Conservation (phyloP, 23 red algal genomes). For the Gracilaria gracilis region DNA sequence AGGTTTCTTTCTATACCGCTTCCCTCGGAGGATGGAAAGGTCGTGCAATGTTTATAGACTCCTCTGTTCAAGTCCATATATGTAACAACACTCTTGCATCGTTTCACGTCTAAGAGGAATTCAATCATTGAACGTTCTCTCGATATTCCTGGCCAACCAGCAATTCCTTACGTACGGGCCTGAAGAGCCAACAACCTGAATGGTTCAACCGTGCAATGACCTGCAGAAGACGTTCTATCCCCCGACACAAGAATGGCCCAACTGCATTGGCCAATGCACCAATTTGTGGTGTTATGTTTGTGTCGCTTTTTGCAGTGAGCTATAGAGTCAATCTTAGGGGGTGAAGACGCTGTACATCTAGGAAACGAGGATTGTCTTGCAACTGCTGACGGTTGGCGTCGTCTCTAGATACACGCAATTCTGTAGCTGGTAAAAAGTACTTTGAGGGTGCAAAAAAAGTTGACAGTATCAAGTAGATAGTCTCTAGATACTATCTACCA, state of each 20-base stretch:
- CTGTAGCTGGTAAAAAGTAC: not conserved
- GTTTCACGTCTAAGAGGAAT: not conserved
- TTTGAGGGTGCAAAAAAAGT: too few relatives aligned
- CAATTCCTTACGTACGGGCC: too few relatives aligned
- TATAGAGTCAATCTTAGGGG: too few relatives aligned
- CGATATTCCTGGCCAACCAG: not conserved
- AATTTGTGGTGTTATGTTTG: too few relatives aligned
- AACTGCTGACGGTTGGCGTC: not conserved
- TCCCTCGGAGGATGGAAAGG: too few relatives aligned
- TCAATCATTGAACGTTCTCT: not conserved
- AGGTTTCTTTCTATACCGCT: not conserved
- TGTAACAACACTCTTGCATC: not conserved
- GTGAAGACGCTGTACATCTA: too few relatives aligned
- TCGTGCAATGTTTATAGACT: too few relatives aligned
- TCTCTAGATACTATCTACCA: too few relatives aligned
- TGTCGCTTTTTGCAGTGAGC: not conserved
- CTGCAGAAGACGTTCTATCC: not conserved
- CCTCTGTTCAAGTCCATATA: not conserved
- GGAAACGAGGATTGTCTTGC: too few relatives aligned
- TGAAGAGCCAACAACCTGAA: not conserved
- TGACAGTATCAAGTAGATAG: too few relatives aligned
- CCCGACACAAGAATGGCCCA: not conserved
- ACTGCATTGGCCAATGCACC: not conserved
- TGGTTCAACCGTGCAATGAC: not conserved
- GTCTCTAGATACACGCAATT: not conserved